These are phyloP conservation scores for Beauveria sp. DNA, from an alignment of 2,329 filamentous ascomycete genomes.

Conservation along the genomic window DNA sequence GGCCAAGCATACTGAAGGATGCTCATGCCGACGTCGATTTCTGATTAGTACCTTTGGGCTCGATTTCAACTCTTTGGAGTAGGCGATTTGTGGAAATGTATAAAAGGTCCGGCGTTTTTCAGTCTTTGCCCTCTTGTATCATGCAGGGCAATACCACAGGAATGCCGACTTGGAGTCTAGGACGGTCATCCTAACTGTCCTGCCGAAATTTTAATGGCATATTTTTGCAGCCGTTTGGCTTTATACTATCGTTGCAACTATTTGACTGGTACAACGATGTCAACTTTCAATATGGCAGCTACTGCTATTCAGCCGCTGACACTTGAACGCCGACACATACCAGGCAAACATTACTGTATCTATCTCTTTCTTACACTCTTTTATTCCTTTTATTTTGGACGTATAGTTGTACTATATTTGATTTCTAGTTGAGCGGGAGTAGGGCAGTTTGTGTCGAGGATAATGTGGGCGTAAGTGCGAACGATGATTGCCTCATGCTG, in stretches of 20 bases:
- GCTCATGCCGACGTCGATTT: slow-evolving; percentile 4
- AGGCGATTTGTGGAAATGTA: slow-evolving; percentile 4
- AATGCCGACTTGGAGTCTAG: neutral
- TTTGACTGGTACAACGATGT: neutral
- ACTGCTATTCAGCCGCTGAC: slow-evolving; percentile 22
- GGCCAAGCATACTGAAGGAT: slow-evolving; percentile 40
- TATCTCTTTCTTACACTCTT: slow-evolving; percentile 11
- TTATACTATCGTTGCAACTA: neutral
- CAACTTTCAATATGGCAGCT: slow-evolving; percentile 10
- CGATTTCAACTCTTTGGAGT: neutral
- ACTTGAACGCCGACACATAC: neutral
- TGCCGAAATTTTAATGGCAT: slow-evolving; percentile 17
- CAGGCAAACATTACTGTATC: slow-evolving; percentile 7
- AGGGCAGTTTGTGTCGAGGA: slow-evolving; percentile 1
- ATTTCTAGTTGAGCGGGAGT: slow-evolving; percentile 9
- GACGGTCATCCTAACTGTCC: neutral
- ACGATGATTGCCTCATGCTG: slow-evolving; percentile 4
- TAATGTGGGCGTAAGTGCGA: neutral
- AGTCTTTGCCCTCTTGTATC: slow-evolving; percentile 14
- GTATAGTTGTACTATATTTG: slow-evolving; percentile 2
- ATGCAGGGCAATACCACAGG: neutral
- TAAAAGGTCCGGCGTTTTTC: slow-evolving; percentile 19
- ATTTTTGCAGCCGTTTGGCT: neutral
- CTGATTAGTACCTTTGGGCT: neutral
- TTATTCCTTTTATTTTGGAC: neutral